A percentile compares a stretch with the other conserved stretches of the same genome.
phyloP scores from a whole-genome alignment of 257 asterid species.

The Jacaranda mimosifolia region DNA sequence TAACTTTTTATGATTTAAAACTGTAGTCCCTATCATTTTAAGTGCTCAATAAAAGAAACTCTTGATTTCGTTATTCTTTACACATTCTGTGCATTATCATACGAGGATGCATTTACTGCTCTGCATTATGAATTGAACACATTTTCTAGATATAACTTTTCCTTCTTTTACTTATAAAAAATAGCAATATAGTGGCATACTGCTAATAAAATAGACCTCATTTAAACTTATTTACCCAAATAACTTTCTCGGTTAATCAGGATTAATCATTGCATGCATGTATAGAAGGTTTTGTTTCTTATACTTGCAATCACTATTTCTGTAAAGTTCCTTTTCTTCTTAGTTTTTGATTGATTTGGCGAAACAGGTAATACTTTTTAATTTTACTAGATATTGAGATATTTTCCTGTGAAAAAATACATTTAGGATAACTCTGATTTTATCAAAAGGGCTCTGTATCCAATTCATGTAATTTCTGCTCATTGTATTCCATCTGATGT shows the following conservation, averaged over 20 bases:
- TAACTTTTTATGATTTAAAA: slow-evolving; percentile 36
- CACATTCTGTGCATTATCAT: slow-evolving; percentile 19
- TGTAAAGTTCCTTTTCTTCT: not conserved
- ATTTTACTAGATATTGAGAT: not conserved
- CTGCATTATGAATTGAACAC: not conserved
- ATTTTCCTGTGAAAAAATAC: slow-evolving; percentile 4
- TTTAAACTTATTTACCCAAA: not conserved
- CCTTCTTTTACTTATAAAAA: not conserved
- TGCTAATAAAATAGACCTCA: not conserved
- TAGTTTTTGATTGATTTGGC: not conserved
- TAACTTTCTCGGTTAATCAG: slow-evolving; percentile 3
- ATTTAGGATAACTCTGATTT: not conserved
- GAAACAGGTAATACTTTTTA: not conserved
- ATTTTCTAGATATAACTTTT: not conserved
- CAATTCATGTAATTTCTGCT: slow-evolving; percentile 3
- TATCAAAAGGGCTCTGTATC: slow-evolving; percentile 14
- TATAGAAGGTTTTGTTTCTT: slow-evolving; percentile 9
- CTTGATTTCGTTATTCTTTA: slow-evolving; percentile 1
- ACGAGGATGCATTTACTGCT: not conserved
- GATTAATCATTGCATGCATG: not conserved
- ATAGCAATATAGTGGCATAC: not conserved
- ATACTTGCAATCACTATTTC: not conserved
- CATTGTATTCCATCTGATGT: not conserved
- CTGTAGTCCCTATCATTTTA: not conserved
- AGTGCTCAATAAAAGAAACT: not conserved